phyloP scores from a whole-genome alignment of 352 stramenopile genomes.

The Globisporangium alternatum region DNA sequence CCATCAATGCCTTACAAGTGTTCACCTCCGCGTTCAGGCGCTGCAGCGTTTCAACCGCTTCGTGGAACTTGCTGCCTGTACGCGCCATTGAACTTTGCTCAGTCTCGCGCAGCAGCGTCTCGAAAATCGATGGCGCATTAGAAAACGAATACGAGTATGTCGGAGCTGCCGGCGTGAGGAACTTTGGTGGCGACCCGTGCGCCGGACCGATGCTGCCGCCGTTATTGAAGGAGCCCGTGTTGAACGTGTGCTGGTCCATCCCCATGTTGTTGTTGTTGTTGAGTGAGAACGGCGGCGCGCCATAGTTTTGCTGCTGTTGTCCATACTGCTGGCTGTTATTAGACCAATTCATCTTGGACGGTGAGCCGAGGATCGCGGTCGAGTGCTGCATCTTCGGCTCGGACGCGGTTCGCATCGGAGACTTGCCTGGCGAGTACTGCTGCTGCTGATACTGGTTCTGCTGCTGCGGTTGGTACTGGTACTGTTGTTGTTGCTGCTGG shows the following conservation, averaged over 20 bases:
- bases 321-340: background rate
- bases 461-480: background rate
- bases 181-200: constrained; percentile 14
- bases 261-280: constrained; percentile 9
- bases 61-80: constrained; percentile 31
- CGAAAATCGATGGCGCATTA: constrained; percentile 40
- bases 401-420: constrained; percentile 4
- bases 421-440: constrained; percentile 16
- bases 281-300: background rate
- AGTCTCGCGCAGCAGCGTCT: constrained; percentile 39
- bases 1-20: too few relatives aligned
- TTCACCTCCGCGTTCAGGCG: constrained; percentile 37
- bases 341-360: constrained; percentile 1
- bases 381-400: constrained; percentile 17
- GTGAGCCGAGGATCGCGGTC: constrained; percentile 7
- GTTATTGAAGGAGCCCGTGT: background rate
- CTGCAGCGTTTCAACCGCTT: constrained; percentile 38
- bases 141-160: constrained; percentile 22
- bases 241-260: constrained; percentile 17
- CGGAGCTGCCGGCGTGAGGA: background rate
- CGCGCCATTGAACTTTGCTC: constrained; percentile 23
- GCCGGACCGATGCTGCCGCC: background rate
- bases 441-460: constrained; percentile 6
- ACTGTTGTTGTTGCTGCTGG: constrained; percentile 6
- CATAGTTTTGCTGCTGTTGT: constrained; percentile 5